These are phyloP conservation scores for Agaricales sp. DNA, from an alignment of 1,284 basidiomycete species.

Conservation along the genomic window DNA sequence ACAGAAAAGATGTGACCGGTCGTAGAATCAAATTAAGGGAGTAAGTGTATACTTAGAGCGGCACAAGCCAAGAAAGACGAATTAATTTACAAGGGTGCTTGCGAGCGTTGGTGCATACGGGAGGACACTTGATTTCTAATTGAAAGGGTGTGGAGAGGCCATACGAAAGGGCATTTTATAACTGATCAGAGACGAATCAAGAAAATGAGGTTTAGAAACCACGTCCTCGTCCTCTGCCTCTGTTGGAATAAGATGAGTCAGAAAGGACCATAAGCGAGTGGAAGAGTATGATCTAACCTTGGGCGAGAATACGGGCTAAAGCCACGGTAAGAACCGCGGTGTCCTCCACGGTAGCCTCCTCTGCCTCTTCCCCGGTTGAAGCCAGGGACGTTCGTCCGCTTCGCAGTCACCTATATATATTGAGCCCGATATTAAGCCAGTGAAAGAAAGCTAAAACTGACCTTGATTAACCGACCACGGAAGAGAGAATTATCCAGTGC, in stretches of 20 bases:
- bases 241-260: conserved; percentile 8
- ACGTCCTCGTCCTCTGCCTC: conserved; percentile 54
- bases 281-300: conserved; percentile 42
- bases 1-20: no score
- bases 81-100: no score
- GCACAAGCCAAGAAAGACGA: no score
- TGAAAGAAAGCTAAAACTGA: conserved; percentile 21
- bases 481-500: conserved; percentile 96
- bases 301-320: conserved; percentile 75
- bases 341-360: conserved; percentile 52
- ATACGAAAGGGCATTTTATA: no score
- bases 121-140: no score
- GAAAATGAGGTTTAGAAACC: conserved; percentile 47
- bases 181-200: no score
- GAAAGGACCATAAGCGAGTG: neutral
- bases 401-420: conserved; percentile 67
- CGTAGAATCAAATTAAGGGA: no score
- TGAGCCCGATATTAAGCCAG: conserved; percentile 1
- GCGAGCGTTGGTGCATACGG: no score
- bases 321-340: conserved; percentile 63
- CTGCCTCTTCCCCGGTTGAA: conserved; percentile 79
- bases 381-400: conserved; percentile 89
- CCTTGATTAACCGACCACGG: conserved; percentile 88
- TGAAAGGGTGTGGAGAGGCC: no score
- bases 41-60: no score